Evolutionary conservation across 306 rosid genomes (phyloP).

Genomic region (Erythrophleum fordii): DNA sequence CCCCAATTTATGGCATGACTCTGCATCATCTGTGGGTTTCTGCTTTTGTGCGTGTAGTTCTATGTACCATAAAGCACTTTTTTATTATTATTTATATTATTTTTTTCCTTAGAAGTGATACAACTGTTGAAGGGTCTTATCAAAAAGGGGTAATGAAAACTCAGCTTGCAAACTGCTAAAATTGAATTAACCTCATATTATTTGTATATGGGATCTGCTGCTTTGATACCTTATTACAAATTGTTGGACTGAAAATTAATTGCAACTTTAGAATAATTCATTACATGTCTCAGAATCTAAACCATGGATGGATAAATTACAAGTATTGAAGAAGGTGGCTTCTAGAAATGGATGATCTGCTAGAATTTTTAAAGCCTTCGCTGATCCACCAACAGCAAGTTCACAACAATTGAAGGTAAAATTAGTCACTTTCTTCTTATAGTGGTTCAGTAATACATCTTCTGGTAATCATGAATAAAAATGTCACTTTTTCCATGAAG

Average conservation of each 20-base stretch:
- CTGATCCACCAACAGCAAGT: constrained; percentile 98
- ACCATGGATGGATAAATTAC: constrained; percentile 89
- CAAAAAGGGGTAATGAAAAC: background rate
- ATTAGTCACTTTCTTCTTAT: constrained; percentile 1
- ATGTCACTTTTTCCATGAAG: background rate
- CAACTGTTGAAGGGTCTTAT: too few relatives aligned
- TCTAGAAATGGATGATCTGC: constrained; percentile 65
- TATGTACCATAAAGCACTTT: background rate
- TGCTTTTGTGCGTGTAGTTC: background rate
- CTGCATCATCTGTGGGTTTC: background rate
- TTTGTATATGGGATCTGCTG: background rate
- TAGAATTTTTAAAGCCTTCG: constrained; percentile 89
- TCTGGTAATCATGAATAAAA: background rate
- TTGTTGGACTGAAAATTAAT: background rate
- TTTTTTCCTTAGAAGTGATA: background rate
- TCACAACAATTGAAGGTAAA: constrained; percentile 92
- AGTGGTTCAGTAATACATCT: background rate
- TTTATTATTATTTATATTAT: too few relatives aligned
- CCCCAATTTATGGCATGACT: background rate
- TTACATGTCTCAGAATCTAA: constrained; percentile 57
- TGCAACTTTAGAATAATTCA: background rate
- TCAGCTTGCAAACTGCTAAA: background rate
- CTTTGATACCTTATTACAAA: background rate
- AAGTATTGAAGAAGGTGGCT: constrained; percentile 59
- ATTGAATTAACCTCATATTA: background rate